Conservation (phyloP, 2,329 filamentous ascomycete genomes). For the Rutstroemia sp. region DNA sequence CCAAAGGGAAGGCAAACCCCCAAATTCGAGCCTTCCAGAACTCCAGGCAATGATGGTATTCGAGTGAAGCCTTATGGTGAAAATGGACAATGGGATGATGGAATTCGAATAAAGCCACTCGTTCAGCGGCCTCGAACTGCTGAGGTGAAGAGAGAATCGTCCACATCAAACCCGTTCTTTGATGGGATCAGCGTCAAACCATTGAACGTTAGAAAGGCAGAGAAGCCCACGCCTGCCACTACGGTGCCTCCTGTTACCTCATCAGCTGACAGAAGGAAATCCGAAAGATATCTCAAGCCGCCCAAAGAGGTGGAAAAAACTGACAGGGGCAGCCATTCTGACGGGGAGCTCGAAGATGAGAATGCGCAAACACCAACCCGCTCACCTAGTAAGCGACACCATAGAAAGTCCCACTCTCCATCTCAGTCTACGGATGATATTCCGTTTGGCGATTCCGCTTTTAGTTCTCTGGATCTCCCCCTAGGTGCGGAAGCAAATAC, state of each 20-base stretch:
- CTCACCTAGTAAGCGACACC: slow-evolving; percentile 15
- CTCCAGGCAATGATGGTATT: slow-evolving; percentile 17
- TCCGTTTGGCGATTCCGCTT: slow-evolving; percentile 58
- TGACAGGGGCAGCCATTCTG: neutral
- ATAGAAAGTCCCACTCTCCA: slow-evolving; percentile 18
- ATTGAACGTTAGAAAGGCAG: slow-evolving; percentile 11
- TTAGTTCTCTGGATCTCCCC: slow-evolving; percentile 55
- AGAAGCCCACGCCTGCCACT: slow-evolving; percentile 13
- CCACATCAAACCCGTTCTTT: slow-evolving; percentile 1
- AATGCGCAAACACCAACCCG: slow-evolving; percentile 15
- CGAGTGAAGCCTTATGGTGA: slow-evolving; percentile 22
- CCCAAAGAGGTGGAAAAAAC: slow-evolving; percentile 9
- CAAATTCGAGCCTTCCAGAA: slow-evolving; percentile 34
- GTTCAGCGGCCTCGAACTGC: slow-evolving; percentile 29
- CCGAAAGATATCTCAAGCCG: slow-evolving; percentile 17
- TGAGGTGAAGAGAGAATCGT: neutral
- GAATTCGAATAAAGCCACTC: slow-evolving; percentile 26
- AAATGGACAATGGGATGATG: slow-evolving; percentile 21
- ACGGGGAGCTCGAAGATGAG: neutral
- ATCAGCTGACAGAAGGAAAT: slow-evolving; percentile 18
- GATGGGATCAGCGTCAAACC: slow-evolving; percentile 30
- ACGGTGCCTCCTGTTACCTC: slow-evolving; percentile 5
- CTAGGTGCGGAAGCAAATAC: slow-evolving; percentile 42
- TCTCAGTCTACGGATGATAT: slow-evolving; percentile 49
- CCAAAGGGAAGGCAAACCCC: slow-evolving; percentile 27